Conservation (phyloP, 805 yeast species). For the Yarrowia porcina region DNA sequence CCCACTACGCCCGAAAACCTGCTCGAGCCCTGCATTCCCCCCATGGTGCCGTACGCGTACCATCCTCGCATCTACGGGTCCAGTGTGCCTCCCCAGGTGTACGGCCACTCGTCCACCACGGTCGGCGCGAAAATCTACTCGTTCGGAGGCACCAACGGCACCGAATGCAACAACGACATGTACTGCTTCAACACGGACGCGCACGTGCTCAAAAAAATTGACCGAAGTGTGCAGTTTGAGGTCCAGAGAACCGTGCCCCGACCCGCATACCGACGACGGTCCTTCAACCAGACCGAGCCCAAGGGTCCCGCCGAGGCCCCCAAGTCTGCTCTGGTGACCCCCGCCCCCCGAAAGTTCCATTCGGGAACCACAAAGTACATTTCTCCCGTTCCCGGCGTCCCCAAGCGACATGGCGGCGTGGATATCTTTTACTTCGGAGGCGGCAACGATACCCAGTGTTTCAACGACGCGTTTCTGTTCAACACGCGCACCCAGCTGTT, state of each 20-base stretch:
- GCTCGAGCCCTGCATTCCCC: constrained; percentile 21
- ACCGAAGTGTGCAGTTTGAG: not conserved
- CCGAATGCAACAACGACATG: not conserved
- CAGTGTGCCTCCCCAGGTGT: constrained; percentile 30
- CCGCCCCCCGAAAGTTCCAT: constrained; percentile 10
- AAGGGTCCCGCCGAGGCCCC: too few relatives aligned
- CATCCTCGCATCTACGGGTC: constrained; percentile 32
- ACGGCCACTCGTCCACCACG: constrained; percentile 31
- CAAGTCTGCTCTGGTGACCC: not conserved
- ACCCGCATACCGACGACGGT: not conserved
- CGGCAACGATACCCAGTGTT: not conserved
- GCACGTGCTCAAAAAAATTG: not conserved
- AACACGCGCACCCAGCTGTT: not conserved
- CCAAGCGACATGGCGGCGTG: not conserved
- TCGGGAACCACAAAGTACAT: not conserved
- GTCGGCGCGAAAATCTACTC: constrained; percentile 29
- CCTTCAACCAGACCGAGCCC: not conserved
- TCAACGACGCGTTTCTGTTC: constrained; percentile 2
- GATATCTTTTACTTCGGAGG: constrained; percentile 19
- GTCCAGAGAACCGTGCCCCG: not conserved
- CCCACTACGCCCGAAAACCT: not conserved
- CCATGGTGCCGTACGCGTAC: constrained; percentile 28
- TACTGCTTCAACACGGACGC: constrained; percentile 10
- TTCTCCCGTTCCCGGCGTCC: not conserved
- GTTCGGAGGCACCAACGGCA: constrained; percentile 31